Evolutionary conservation across 768 basidiomycete species (phyloP).

Genomic region (Leccinum variicolor): DNA sequence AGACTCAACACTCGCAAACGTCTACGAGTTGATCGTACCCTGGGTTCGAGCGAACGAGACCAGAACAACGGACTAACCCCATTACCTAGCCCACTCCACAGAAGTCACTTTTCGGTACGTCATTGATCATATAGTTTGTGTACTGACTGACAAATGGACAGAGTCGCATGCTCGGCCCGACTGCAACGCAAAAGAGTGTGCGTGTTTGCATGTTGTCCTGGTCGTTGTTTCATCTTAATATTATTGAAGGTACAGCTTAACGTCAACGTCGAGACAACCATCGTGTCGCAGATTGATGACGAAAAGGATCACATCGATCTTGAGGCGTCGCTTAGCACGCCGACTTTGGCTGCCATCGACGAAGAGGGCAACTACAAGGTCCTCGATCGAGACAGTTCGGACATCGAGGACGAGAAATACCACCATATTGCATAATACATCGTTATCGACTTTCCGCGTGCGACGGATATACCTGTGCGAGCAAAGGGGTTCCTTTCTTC

Average conservation of each 20-base stretch:
- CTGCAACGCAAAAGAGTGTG: conserved; percentile 21
- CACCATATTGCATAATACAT: conserved; percentile 7
- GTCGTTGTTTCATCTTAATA: neutral
- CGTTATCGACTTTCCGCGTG: neutral
- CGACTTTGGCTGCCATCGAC: conserved; percentile 8
- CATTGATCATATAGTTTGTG: neutral
- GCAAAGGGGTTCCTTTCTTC: neutral
- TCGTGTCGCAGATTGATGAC: conserved; percentile 31
- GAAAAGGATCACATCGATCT: conserved; percentile 21
- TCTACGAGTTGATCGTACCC: conserved; percentile 22
- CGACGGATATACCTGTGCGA: conserved; percentile 10
- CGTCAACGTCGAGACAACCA: conserved; percentile 33
- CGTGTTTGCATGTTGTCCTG: neutral
- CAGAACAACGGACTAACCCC: conserved; percentile 6
- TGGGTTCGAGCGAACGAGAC: conserved; percentile 27
- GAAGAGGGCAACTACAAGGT: conserved; percentile 9
- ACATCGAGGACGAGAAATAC: conserved; percentile 18
- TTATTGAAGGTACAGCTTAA: conserved; percentile 18
- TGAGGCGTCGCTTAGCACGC: conserved; percentile 12
- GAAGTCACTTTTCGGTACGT: conserved; percentile 25
- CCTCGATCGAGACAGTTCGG: conserved; percentile 17
- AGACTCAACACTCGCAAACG: conserved; percentile 33
- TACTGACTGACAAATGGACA: conserved; percentile 3
- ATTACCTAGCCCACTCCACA: conserved; percentile 16
- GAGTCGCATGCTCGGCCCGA: conserved; percentile 23